Base-by-base conservation (phyloP, 768 basidiomycete genomes). In the Cyclocybe cylindracea region DNA sequence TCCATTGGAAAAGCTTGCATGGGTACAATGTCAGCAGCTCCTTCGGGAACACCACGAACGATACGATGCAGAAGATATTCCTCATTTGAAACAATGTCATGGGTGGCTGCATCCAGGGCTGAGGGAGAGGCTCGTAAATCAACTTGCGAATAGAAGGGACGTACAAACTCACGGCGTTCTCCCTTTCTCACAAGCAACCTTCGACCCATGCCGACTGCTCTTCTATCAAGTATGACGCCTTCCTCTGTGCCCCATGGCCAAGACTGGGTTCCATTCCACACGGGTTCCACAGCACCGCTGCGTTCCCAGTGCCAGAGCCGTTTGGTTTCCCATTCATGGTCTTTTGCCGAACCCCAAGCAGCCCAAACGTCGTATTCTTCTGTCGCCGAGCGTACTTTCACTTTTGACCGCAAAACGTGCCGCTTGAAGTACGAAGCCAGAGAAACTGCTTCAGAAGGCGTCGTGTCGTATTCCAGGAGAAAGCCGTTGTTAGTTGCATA, bases 1-100 rank as follows among this genome's bases (percentile, higher is more conserved):
- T 99, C 96, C 76, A 98, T 87, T 4, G 97, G 97, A 57, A 98
- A 86, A 0, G 92, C 83, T 7, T 86, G 82, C 63, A 85, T 78
- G 10, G 92, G 86, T 4, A 72, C 67, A 2, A 97, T 87, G 63
- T 99, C 97, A 0, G 65, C 63, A 9, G 71, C 72, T 0, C 95
- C 94, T 74, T 99, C 97, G 1, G 97, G 91, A 3, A 98, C 87
- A 4, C 94, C 94, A 39, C 82, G 82, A 13, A 84, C 49, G 53
- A 94, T 85, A 32, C 97, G 82, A 57, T 94, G 93, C 1, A 92
- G 66, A 37, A 81, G 74, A 65, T 94, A 97, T 31, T 80, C 82
- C 33, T 85, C 80, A 2, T 70, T 52, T 0, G 75, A 53, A 10
- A 71, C 74, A 31, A 79, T 54, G 43, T 89, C 83, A 61, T 91